Base-by-base conservation (phyloP, 176 grass and related monocot species). In the Zoysia japonica region DNA sequence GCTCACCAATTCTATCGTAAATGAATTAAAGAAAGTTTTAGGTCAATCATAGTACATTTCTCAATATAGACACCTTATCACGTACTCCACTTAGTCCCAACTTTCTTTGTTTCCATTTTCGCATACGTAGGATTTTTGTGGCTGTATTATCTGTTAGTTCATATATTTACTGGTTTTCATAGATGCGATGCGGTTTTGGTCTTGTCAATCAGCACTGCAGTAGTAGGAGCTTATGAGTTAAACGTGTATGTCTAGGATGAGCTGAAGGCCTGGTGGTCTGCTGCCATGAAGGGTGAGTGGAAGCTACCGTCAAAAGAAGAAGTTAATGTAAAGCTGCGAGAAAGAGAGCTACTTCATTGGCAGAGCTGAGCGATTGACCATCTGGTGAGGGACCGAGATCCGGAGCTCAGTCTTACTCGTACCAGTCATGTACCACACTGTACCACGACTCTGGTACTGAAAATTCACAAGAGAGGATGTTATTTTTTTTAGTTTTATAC, bases 221-320 rank as follows among this genome's bases (percentile, higher is more conserved):
- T 60, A 62, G 13, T 16, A 61, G 3, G 50, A 70, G 10, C 49
- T 63, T 61, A 63, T 61, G 20, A 28, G 65, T 37, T 35, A 8
- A 51, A 76, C 75, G 17, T 59, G 4, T 11, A 59, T 86, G 78
- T 71, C 6, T 59, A 97, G 94, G 87, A 94, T 70, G 94, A 97
- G 66, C 80, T 94, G 61, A 94, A 86, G 85, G 85, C 89, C 67
- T 97, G 94, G 94, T 92, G 85, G 82, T 90, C 75, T 85, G 75
- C 94, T 68, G 79, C 82, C 17, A 70, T 67, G 43, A 91, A 86
- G 74, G 83, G 80, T 61, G 87, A 84, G 39, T 83, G 83, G 76
- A 83, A 84, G 76, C 64, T 92, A 47, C 91, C 91, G 6, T 90
- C 87, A 48, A 78, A 61, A 56, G 85, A 94, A 79, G 80, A 97